Base-by-base conservation (phyloP, 352 stramenopile species). In the Lagenidium sp. region DNA sequence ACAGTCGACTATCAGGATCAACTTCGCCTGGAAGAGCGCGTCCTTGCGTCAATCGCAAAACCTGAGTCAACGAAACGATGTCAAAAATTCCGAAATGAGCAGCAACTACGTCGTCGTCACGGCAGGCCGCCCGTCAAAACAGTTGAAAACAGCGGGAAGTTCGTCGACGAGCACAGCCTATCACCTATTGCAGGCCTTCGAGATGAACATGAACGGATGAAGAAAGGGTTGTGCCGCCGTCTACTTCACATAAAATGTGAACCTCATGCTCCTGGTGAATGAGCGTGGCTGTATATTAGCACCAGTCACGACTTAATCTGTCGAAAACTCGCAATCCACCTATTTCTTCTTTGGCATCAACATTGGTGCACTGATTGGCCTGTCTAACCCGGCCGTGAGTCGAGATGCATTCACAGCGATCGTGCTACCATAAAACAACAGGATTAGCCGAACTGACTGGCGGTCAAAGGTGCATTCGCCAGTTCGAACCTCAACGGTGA, bases 301-400 rank as follows among this genome's bases (percentile, higher is more conserved):
- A n/a, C n/a, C n/a, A n/a, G n/a, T n/a, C n/a, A n/a, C n/a, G n/a
- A n/a, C 16, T 28, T 15, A 22, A 22, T 20, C 25, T 35, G 5
- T 21, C 15, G 7, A 18, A 25, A 42, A 36, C 45, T 45, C 6
- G 20, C 6, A 18, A 3, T 43, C 26, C 18, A 38, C 35, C 29
- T 18, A 30, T 35, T 22, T 28, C 77, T 84, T 43, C 67, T 84
- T 44, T 82, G 83, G 13, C 60, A 22, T 2, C 48, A 48, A 21
- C 58, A 36, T 6, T n/a, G 74, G 70, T 1, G 74, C 74, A 31
- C 74, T 86, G 30, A 86, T 86, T 1, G 50, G 57, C 6, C 41
- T 42, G 31, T 55, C 44, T 8, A 6, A 11, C 4, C 15, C 36
- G 19, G 28, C 26, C 24, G 36, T 21, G 4, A 44, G 38, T 68